Evolutionary conservation across 768 basidiomycete genomes (phyloP).

Genomic region (Tubosaeta brunneosetosa): DNA sequence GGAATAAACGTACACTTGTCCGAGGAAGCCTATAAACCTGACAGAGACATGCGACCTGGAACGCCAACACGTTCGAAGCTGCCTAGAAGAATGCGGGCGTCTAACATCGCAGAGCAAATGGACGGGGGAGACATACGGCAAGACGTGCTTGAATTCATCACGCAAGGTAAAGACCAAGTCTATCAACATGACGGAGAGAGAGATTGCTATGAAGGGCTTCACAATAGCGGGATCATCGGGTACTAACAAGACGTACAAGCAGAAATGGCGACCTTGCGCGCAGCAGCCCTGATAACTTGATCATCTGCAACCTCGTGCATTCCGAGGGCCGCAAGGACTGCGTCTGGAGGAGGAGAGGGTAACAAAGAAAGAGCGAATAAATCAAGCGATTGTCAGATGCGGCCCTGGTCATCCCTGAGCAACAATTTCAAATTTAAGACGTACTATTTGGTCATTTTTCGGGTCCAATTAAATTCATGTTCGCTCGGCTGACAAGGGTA

Average conservation of each 20-base stretch:
- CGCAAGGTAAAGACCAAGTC: conserved; percentile 12
- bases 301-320: background rate
- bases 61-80: conserved; percentile 2
- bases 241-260: conserved; percentile 7
- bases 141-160: conserved; percentile 15
- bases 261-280: conserved; percentile 10
- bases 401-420: background rate
- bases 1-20: conserved; percentile 17
- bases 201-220: background rate
- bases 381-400: background rate
- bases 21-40: conserved; percentile 13
- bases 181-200: conserved; percentile 12
- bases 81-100: conserved; percentile 1
- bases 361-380: background rate
- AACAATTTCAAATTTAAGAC: background rate
- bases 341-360: background rate
- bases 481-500: background rate
- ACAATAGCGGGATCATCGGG: background rate
- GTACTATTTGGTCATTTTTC: background rate
- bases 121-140: conserved; percentile 17
- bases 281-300: background rate
- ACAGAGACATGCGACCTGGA: conserved; percentile 8
- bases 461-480: background rate
- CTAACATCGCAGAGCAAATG: background rate
- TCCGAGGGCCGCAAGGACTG: background rate